Conservation (phyloP, 768 basidiomycete species). For the Trametes sanguinea region DNA sequence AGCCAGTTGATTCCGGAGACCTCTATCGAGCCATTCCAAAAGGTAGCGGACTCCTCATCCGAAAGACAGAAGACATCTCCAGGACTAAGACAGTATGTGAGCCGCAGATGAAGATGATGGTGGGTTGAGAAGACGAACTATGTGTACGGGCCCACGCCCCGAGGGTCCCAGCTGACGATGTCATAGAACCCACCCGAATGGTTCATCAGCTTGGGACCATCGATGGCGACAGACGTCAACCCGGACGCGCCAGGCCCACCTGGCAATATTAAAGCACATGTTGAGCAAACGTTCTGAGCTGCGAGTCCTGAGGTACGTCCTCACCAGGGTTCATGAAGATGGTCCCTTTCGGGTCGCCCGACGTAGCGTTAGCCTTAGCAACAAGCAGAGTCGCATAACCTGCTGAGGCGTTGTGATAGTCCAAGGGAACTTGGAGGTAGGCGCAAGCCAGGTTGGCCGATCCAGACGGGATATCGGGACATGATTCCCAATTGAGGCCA, state of each 20-base stretch:
- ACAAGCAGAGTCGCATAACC: slow-evolving; percentile 12
- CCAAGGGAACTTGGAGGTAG: slow-evolving; percentile 14
- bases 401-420: slow-evolving; percentile 17
- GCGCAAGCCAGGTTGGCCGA: slow-evolving; percentile 4
- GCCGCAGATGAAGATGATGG: not conserved
- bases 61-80: slow-evolving; percentile 8
- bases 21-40: slow-evolving; percentile 16
- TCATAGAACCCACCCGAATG: slow-evolving; percentile 16
- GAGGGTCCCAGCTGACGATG: slow-evolving; percentile 21
- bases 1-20: slow-evolving; percentile 6
- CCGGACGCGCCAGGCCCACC: slow-evolving; percentile 21
- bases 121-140: not conserved
- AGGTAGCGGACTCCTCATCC: slow-evolving; percentile 10
- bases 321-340: slow-evolving; percentile 19
- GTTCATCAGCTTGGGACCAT: slow-evolving; percentile 2
- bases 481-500: slow-evolving; percentile 2
- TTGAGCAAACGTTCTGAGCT: not conserved
- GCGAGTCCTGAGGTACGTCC: not conserved
- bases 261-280: not conserved
- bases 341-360: not conserved
- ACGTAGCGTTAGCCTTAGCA: slow-evolving; percentile 11
- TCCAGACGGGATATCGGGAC: not conserved
- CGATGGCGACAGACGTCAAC: slow-evolving; percentile 1
- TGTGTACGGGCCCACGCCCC: slow-evolving; percentile 19
- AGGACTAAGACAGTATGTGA: not conserved